Base-by-base conservation (phyloP, 2,329 filamentous ascomycete genomes). In the Penicillium griseofulvum region DNA sequence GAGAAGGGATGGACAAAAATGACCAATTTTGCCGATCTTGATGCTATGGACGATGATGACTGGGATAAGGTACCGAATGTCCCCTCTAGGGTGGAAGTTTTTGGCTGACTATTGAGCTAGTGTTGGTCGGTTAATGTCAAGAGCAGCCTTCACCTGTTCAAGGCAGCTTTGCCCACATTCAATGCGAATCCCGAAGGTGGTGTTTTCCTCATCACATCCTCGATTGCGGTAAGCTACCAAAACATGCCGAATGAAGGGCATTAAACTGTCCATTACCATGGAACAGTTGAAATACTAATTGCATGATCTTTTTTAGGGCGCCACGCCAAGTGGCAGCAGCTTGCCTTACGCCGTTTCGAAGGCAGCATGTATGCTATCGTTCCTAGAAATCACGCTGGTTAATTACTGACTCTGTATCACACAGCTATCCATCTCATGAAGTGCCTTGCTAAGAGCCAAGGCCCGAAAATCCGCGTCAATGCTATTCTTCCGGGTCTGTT, bases 291-390 rank as follows among this genome's bases (percentile, higher is more conserved):
- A n/a, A 8, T 43, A 3, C 17, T 46, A 1, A 38, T 37, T 29
- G 0, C 6, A 16, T 12, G 17, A 10, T 5, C 6, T 43, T 58
- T 37, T 45, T n/a, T 57, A 81, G 79, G 79, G 79, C 43, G 62
- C 81, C 56, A 67, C 75, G n/a, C 70, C 81, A 49, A 69, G 68
- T 49, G 83, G 83, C 5, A 83, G 80, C 61, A 82, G 80, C 39
- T 81, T 86, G 86, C 83, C 90, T 4, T 94, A 94, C 66, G 80
- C 85, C 0, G 87, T 92, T 17, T 89, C 88, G 36, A 94, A 94
- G 70, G 83, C 89, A 0, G 90, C 90, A 11, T 83, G 87, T 74
- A 69, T 45, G 55, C 19, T 41, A 9, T 28, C 55, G 74, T 28
- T 22, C 41, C 16, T 4, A 22, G 22, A 16, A 19, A 36, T 2